Evolutionary conservation across 192 early-diverging fungal genomes (phyloP), one percentile per base, ranked within the genome.

Genomic region (Backusella sp.): DNA sequence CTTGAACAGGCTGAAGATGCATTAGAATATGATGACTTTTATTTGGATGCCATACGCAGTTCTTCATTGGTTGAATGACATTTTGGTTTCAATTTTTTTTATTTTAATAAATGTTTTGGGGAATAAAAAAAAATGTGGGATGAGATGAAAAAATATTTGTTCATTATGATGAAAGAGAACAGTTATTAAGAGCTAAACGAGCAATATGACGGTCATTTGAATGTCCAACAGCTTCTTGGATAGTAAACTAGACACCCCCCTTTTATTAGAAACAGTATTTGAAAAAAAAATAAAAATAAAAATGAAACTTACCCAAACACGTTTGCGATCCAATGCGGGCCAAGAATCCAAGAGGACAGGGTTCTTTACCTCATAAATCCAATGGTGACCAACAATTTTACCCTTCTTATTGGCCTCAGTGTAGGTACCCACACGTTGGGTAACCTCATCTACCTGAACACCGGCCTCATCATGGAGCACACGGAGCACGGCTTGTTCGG

Each of bases 351-450:
- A 23, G 14, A 75, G 28, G 2, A 37, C 74, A 35, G 41, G 32
- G 3, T 52, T 35, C 17, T 70, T 41, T 0, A 81, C 76, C 37
- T 81, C 73, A 70, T 69, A 81, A 73, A 81, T 77, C 68, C 76
- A 77, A 71, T 81, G 76, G 41, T 81, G 76, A 19, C 76, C 80
- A 34, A 74, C 77, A n/a, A 77, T 81, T 26, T 81, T 81, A 4
- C 80, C 80, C 65, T 70, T 81, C 28, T 81, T 81, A 42, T 77
- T 77, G 37, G 80, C 80, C 26, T 81, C 80, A 6, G 76, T 77
- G 36, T 74, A 81, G 2, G 73, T 75, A 34, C 80, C 80, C 11
- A 81, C 73, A 32, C 73, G 56, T 21, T 41, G 23, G 4, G 3
- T 53, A 4, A 77, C 28, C 7, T 11, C 34, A 0, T 56, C 30